phyloP scores from a whole-genome alignment of 768 basidiomycete species.

The Dictyophora rubrovolvata region DNA sequence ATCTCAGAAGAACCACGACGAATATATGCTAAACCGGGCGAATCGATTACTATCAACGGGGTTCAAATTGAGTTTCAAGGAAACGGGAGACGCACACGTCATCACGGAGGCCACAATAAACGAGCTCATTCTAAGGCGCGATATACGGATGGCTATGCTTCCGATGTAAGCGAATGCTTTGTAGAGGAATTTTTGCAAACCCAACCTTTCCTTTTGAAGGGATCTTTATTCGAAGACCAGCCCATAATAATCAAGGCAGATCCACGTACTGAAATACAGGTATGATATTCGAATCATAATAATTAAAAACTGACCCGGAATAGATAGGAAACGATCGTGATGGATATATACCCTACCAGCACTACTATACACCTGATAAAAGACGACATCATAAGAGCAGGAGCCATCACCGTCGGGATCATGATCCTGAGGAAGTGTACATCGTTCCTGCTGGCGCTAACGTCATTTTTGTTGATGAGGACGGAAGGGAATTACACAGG shows the following conservation, averaged over 20 bases:
- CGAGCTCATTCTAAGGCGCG: not conserved
- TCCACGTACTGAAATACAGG: constrained; percentile 8
- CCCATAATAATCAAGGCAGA: constrained; percentile 7
- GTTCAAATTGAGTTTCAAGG: constrained; percentile 3
- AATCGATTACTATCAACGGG: not conserved
- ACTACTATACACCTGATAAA: constrained; percentile 1
- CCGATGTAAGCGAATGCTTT: not conserved
- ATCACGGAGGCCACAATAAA: not conserved
- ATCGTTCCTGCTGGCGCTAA: constrained; percentile 56
- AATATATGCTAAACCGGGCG: constrained; percentile 4
- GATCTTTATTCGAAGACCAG: constrained; percentile 2
- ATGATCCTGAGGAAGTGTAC: constrained; percentile 37
- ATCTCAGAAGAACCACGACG: constrained; percentile 1
- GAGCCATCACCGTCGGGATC: constrained; percentile 1
- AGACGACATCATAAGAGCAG: not conserved
- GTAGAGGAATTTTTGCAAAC: not conserved
- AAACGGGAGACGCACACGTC: not conserved
- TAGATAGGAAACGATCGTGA: constrained; percentile 11
- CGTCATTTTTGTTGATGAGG: constrained; percentile 57
- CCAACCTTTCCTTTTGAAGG: not conserved
- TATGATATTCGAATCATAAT: not conserved
- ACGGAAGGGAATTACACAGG: constrained; percentile 12
- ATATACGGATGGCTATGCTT: constrained; percentile 2
- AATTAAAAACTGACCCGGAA: not conserved
- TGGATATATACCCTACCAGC: constrained; percentile 10